Conservation (phyloP, 495 filamentous ascomycete genomes). For the Podospora sp. region DNA sequence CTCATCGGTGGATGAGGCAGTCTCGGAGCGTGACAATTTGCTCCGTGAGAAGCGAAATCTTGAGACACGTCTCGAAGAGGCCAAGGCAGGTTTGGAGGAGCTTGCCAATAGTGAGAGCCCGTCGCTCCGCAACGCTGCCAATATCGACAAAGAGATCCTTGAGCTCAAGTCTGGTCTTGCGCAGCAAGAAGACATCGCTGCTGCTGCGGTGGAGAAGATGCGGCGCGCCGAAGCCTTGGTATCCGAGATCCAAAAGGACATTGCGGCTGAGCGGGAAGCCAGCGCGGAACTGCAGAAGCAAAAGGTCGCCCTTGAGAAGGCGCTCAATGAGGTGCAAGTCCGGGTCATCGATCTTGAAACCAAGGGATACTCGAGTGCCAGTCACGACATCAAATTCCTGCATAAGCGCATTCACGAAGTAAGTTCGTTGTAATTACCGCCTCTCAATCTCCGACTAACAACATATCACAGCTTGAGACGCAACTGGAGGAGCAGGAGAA, state of each 20-base stretch:
- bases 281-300: slow-evolving; percentile 87
- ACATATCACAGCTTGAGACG: slow-evolving; percentile 72
- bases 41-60: slow-evolving; percentile 88
- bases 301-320: slow-evolving; percentile 87
- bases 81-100: slow-evolving; percentile 88
- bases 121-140: slow-evolving; percentile 87
- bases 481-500: slow-evolving; percentile 84
- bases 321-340: slow-evolving; percentile 87
- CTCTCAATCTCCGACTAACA: slow-evolving; percentile 28
- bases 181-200: slow-evolving; percentile 90
- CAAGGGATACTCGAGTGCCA: slow-evolving; percentile 91
- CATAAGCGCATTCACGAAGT: slow-evolving; percentile 96
- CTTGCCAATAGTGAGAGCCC: slow-evolving; percentile 84
- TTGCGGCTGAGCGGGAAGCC: slow-evolving; percentile 83
- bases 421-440: slow-evolving; percentile 34
- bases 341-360: slow-evolving; percentile 92
- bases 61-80: slow-evolving; percentile 84
- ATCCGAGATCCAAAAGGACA: slow-evolving; percentile 91
- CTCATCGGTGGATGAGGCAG: slow-evolving; percentile 81
- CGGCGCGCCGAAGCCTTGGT: slow-evolving; percentile 88
- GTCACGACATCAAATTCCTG: slow-evolving; percentile 93
- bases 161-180: slow-evolving; percentile 88
- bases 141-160: slow-evolving; percentile 84
- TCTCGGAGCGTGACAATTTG: slow-evolving; percentile 81
- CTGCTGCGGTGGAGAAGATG: slow-evolving; percentile 96